phyloP scores from a whole-genome alignment of 306 rosid genomes.

The Crataegus laevigata region DNA sequence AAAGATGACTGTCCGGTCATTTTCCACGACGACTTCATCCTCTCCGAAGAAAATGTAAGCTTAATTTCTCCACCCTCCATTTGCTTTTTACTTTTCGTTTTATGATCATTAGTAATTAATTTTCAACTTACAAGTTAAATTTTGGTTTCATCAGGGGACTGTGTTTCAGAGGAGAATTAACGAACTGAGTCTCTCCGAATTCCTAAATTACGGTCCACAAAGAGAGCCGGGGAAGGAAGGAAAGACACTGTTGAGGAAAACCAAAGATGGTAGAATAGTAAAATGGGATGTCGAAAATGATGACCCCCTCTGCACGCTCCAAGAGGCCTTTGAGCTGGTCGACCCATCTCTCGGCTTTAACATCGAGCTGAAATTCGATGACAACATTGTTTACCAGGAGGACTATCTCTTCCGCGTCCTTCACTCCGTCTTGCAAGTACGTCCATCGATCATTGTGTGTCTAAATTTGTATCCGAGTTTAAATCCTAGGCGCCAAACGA shows the following conservation, averaged over 20 bases:
- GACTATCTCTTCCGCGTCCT: conserved; percentile 25
- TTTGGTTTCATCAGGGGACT: conserved; percentile 25
- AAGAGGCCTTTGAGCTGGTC: conserved; percentile 38
- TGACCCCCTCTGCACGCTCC: conserved; percentile 44
- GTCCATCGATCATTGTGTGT: background rate
- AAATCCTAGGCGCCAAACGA: too few species aligned
- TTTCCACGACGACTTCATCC: conserved; percentile 46
- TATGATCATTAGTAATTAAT: background rate
- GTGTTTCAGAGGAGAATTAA: conserved; percentile 46
- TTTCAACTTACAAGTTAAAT: background rate
- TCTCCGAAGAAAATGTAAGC: conserved; percentile 31
- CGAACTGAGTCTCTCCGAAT: conserved; percentile 37
- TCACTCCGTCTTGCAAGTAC: conserved; percentile 29
- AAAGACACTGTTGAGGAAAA: conserved; percentile 35
- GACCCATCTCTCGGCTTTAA: conserved; percentile 46
- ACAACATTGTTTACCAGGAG: conserved; percentile 33
- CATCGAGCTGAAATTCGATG: conserved; percentile 49
- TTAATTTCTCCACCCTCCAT: background rate
- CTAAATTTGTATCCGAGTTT: too few species aligned
- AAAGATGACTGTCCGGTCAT: conserved; percentile 45
- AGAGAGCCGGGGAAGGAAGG: conserved; percentile 29
- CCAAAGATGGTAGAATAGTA: conserved; percentile 32
- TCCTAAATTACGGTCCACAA: conserved; percentile 45
- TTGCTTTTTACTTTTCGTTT: background rate
- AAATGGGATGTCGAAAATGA: conserved; percentile 45